Evolutionary conservation across 257 asterid genomes (phyloP), one percentile per base, ranked within the genome.

Genomic region (Nicotiana paniculata): DNA sequence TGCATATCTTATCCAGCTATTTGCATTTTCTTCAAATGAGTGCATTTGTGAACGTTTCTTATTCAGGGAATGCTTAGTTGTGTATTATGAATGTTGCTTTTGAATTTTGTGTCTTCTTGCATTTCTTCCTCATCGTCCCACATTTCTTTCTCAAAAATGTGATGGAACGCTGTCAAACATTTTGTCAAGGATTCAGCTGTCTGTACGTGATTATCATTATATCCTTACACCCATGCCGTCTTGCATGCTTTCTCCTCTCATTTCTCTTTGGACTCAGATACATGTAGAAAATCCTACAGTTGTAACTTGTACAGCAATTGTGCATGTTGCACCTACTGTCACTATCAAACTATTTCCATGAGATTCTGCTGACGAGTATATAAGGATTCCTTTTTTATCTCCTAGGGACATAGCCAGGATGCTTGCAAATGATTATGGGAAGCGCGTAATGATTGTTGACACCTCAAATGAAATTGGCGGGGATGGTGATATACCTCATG

Each of bases 401-500:
- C 67, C 48, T 77, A 96, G 99, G 97, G 99, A 96, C 89, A 90
- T 94, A 87, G 99, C 97, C 58, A 89, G 99, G 82, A 94, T 96
- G 99, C 97, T 96, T 79, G 98, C 99, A 57, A 87, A 92, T 89
- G 99, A 94, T 86, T 94, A 94, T 77, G 81, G 80, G 82, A 96
- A 90, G 88, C 98, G 99, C 15, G 98, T 96, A 32, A 96, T 96
- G 99, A 94, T 96, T 87, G 99, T 96, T 78, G 99, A 96, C 88
- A 96, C 99, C 83, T 96, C 99, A 16, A 96, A 96, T 85, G 99
- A 96, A 86, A 94, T 96, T 84, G 99, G 98, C 76, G 99, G 99
- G 53, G 99, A 96, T 83, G 99, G 99, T 77, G 99, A 96, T 87
- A 92, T 96, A 77, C 97, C 99, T 81, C 99, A 96, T 82, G 88